A percentile compares a stretch with the other conserved stretches of the same genome.
Evolutionary conservation across 768 basidiomycete species (phyloP).

Genomic region (Lactarius hengduanensis): DNA sequence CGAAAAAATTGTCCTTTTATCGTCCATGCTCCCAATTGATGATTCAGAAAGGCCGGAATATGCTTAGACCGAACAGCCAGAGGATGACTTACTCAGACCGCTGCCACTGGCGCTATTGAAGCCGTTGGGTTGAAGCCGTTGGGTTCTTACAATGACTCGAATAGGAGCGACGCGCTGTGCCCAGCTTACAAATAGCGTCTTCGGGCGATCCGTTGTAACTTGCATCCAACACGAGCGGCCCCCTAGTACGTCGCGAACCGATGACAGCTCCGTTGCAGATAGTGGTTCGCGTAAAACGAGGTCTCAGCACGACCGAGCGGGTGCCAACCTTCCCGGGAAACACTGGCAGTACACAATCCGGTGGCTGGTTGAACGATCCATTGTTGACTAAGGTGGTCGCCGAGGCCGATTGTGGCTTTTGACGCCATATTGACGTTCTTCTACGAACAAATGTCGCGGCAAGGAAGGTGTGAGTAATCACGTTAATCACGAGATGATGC

Average conservation of each 20-base stretch:
- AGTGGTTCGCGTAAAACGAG: conserved; percentile 50
- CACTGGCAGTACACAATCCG: conserved; percentile 52
- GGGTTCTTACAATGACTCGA: no score
- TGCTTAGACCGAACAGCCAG: not conserved
- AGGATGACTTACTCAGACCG: not conserved
- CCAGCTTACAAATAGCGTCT: not conserved
- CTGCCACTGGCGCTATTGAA: not conserved
- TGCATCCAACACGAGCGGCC: conserved; percentile 32
- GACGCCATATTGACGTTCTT: conserved; percentile 51
- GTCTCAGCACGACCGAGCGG: conserved; percentile 47
- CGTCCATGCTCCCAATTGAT: not conserved
- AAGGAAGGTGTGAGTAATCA: not conserved
- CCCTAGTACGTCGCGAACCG: conserved; percentile 38
- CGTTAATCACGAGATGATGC: no score
- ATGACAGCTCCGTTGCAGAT: conserved; percentile 44
- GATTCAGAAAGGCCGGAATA: not conserved
- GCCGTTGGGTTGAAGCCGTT: not conserved
- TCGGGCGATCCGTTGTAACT: not conserved
- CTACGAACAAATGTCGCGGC: conserved; percentile 34
- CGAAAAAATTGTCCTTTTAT: not conserved
- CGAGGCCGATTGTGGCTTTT: conserved; percentile 48
- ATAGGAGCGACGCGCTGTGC: not conserved
- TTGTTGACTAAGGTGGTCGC: conserved; percentile 15
- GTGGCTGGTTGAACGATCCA: conserved; percentile 40
- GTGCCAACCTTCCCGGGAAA: conserved; percentile 46